Evolutionary conservation across 208 protist species (phyloP).

Genomic region (Phytomonas sp.): DNA sequence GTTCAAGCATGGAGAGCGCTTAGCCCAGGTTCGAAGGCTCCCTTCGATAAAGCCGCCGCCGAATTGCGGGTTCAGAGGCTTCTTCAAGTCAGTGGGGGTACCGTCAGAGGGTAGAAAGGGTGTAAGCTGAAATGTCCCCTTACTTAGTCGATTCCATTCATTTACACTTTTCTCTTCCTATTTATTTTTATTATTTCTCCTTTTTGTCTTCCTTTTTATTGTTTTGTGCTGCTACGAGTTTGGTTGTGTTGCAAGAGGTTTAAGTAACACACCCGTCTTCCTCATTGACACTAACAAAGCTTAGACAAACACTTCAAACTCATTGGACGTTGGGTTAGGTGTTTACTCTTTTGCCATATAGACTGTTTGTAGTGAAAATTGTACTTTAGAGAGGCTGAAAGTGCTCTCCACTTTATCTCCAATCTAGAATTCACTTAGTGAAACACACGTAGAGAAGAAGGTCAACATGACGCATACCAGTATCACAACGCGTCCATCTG

Average conservation of each 20-base stretch:
- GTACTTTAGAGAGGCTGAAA: neutral
- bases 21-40: slow-evolving; percentile 33
- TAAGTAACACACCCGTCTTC: neutral
- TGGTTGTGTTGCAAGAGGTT: neutral
- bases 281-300: neutral
- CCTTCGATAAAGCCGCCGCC: slow-evolving; percentile 52
- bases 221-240: slow-evolving; percentile 2
- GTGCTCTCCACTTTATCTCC: neutral
- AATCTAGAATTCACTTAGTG: neutral
- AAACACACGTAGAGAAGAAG: neutral
- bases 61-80: slow-evolving; percentile 18
- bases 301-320: neutral
- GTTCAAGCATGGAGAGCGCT: slow-evolving; percentile 32
- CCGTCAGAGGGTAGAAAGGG: neutral
- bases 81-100: neutral
- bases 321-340: neutral
- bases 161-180: neutral
- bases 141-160: no score
- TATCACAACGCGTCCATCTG: neutral
- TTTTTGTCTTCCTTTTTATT: slow-evolving; percentile 11
- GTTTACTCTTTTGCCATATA: neutral
- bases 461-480: neutral
- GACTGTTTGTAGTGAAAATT: neutral
- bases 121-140: neutral
- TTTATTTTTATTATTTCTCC: neutral